Conservation (phyloP, 1,284 basidiomycete genomes). For the Psilocybe mexicana region DNA sequence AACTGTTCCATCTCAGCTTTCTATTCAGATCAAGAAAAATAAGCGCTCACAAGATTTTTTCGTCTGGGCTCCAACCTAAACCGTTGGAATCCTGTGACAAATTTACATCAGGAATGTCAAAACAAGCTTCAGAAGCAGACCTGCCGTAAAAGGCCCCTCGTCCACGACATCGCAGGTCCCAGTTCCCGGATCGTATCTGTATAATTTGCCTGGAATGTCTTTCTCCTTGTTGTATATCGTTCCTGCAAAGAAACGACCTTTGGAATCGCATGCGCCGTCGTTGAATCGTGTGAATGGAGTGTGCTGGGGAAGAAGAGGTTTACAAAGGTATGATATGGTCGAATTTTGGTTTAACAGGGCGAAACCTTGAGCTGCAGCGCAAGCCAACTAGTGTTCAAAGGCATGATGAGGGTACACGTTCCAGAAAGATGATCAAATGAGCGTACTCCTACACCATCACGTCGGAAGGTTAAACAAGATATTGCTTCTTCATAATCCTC, state of each 20-base stretch:
- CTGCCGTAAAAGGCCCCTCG: slow-evolving; percentile 64
- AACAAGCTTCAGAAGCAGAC: slow-evolving; percentile 17
- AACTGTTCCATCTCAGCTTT: slow-evolving; percentile 40
- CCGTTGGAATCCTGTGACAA: slow-evolving; percentile 59
- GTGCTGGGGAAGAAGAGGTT: slow-evolving; percentile 47
- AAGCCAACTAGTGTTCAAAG: slow-evolving; percentile 46
- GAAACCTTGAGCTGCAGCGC: slow-evolving; percentile 53
- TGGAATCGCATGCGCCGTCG: slow-evolving; percentile 66
- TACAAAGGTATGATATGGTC: slow-evolving; percentile 45
- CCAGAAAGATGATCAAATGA: background rate
- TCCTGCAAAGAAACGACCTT: slow-evolving; percentile 66
- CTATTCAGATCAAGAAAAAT: background rate
- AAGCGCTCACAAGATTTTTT: slow-evolving; percentile 53
- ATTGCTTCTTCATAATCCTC: slow-evolving; percentile 54
- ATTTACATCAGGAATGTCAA: slow-evolving; percentile 10
- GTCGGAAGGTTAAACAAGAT: slow-evolving; percentile 54
- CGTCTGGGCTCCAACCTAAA: slow-evolving; percentile 63
- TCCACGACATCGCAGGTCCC: slow-evolving; percentile 53
- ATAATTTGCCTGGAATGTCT: slow-evolving; percentile 56
- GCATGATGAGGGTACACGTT: no score
- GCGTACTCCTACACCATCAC: slow-evolving; percentile 46
- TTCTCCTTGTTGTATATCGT: slow-evolving; percentile 53
- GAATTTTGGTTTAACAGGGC: slow-evolving; percentile 48
- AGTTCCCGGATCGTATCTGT: slow-evolving; percentile 55
- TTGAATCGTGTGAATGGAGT: slow-evolving; percentile 58